A percentile compares a stretch with the other conserved stretches of the same genome.
Conservation (phyloP, 1,284 basidiomycete species). For the Apiotrichum laibachii region DNA sequence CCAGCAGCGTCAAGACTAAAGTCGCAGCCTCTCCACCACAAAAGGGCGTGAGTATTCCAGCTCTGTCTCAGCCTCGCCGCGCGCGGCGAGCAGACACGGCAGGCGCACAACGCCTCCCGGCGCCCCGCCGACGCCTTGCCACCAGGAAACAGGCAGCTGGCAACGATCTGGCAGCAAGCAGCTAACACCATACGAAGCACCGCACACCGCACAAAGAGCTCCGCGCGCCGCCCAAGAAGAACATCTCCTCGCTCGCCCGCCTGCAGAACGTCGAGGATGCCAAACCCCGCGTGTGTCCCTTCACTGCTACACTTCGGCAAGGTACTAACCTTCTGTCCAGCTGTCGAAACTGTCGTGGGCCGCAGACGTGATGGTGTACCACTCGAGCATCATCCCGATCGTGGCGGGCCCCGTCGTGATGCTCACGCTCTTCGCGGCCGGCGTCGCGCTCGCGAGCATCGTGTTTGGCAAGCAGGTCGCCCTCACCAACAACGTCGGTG, state of each 20-base stretch:
- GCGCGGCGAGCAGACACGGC: no score
- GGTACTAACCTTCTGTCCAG: slow-evolving; percentile 12
- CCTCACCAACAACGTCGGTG: slow-evolving; percentile 48
- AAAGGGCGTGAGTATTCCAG: no score
- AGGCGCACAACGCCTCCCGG: no score
- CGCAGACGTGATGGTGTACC: slow-evolving; percentile 75
- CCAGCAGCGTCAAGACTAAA: not conserved
- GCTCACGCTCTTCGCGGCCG: slow-evolving; percentile 68
- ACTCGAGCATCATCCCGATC: slow-evolving; percentile 58
- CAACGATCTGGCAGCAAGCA: no score
- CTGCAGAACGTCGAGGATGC: slow-evolving; percentile 46
- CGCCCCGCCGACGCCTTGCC: no score
- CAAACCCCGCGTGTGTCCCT: slow-evolving; percentile 40
- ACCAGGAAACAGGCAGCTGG: no score
- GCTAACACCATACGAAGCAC: no score
- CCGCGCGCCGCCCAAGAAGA: slow-evolving; percentile 10
- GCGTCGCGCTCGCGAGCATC: slow-evolving; percentile 43
- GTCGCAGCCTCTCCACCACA: not conserved
- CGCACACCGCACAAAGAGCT: not conserved
- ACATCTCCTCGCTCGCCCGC: slow-evolving; percentile 37
- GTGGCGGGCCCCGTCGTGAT: slow-evolving; percentile 66
- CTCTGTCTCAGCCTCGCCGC: no score
- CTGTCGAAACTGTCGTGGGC: slow-evolving; percentile 75
- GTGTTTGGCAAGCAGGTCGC: slow-evolving; percentile 41
- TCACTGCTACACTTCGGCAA: no score